Evolutionary conservation across 2,329 filamentous ascomycete genomes (phyloP).

Genomic region (Fusarium veterinarium): DNA sequence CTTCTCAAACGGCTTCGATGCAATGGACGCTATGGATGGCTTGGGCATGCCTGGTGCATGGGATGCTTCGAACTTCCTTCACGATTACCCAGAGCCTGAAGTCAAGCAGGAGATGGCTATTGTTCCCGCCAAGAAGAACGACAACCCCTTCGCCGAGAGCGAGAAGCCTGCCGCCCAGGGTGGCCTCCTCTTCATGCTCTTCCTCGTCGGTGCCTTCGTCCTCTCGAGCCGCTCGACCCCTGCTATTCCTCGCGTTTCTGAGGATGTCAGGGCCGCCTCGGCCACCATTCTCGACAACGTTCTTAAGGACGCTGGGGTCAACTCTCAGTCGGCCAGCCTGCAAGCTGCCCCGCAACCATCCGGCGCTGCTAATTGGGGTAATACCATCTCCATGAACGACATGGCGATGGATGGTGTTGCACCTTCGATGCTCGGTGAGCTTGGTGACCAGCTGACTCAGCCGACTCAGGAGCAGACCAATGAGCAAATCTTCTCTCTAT

Average conservation of each 20-base stretch:
- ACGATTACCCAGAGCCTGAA: constrained; percentile 73
- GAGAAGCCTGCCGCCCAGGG: constrained; percentile 80
- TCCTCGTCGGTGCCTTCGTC: constrained; percentile 95
- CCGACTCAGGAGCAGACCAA: constrained; percentile 87
- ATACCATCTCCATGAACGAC: constrained; percentile 59
- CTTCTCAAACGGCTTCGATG: constrained; percentile 78
- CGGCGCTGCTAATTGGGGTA: constrained; percentile 52
- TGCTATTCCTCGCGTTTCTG: constrained; percentile 80
- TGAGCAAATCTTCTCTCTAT: constrained; percentile 88
- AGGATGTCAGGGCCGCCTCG: constrained; percentile 83
- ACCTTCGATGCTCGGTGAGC: constrained; percentile 72
- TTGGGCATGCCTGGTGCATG: constrained; percentile 84
- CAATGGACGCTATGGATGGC: constrained; percentile 88
- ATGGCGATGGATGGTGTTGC: constrained; percentile 54
- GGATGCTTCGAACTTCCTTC: constrained; percentile 80
- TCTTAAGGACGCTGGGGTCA: constrained; percentile 81
- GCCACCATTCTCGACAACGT: constrained; percentile 83
- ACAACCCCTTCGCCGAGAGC: constrained; percentile 56
- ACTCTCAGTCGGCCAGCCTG: constrained; percentile 55
- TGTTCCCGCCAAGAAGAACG: constrained; percentile 64
- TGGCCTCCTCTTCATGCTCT: constrained; percentile 90
- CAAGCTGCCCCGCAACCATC: constrained; percentile 65
- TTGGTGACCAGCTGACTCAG: constrained; percentile 76
- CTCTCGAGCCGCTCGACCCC: constrained; percentile 83
- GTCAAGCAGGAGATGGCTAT: constrained; percentile 70